Conservation (phyloP, 345 rosid genomes). For the Rubroshorea leprosula region DNA sequence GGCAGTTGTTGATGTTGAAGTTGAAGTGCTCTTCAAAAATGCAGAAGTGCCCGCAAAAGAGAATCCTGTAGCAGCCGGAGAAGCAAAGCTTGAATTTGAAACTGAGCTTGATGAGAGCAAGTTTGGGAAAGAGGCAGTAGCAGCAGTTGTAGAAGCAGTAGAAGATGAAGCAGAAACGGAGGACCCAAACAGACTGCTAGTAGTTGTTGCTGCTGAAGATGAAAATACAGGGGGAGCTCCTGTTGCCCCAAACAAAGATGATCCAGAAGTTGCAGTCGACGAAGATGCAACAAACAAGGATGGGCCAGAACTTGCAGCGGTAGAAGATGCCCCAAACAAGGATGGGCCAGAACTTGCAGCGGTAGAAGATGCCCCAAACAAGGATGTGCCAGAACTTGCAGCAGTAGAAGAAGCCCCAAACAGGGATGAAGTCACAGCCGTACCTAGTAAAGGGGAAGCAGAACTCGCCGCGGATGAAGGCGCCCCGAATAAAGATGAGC, state of each 20-base stretch:
- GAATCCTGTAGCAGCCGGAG: slow-evolving; percentile 43
- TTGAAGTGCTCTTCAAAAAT: slow-evolving; percentile 25
- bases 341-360: neutral
- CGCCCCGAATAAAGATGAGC: slow-evolving; percentile 13
- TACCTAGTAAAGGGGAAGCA: slow-evolving; percentile 8
- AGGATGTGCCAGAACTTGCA: slow-evolving; percentile 15
- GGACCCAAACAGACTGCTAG: slow-evolving; percentile 10
- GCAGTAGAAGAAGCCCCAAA: slow-evolving; percentile 19
- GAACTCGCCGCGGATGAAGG: slow-evolving; percentile 12
- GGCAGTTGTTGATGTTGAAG: slow-evolving; percentile 18
- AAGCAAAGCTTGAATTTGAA: slow-evolving; percentile 22
- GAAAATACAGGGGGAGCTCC: slow-evolving; percentile 10
- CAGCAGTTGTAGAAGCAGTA: slow-evolving; percentile 11
- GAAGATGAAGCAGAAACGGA: slow-evolving; percentile 23
- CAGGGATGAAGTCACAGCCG: neutral
- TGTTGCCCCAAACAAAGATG: slow-evolving; percentile 20
- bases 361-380: slow-evolving; percentile 17
- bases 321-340: neutral
- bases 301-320: neutral
- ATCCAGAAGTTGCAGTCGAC: slow-evolving; percentile 1
- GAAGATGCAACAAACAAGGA: slow-evolving; percentile 14
- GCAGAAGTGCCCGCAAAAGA: slow-evolving; percentile 22
- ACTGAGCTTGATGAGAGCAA: slow-evolving; percentile 18
- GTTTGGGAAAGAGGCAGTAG: slow-evolving; percentile 24
- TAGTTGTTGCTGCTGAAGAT: neutral